Evolutionary conservation across 2,329 filamentous ascomycete species (phyloP).

Genomic region (Penicillium sp.): DNA sequence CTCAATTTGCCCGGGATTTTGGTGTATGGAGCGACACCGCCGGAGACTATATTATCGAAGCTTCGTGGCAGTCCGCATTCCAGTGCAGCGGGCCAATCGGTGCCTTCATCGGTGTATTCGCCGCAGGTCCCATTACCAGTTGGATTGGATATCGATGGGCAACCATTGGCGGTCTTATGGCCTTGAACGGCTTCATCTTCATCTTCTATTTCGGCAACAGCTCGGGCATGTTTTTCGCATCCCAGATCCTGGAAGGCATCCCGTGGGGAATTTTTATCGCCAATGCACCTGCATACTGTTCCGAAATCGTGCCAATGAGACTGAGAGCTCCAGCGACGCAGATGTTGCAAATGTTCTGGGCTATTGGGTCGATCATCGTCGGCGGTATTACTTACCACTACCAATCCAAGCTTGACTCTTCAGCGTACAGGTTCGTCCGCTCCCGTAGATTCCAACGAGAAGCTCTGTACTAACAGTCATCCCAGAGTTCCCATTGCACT

Average conservation of each 20-base stretch:
- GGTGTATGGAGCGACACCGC: slow-evolving; percentile 42
- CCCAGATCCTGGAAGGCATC: slow-evolving; percentile 64
- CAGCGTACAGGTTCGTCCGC: slow-evolving; percentile 38
- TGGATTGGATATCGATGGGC: slow-evolving; percentile 66
- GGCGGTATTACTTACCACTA: slow-evolving; percentile 61
- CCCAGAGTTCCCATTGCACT: slow-evolving; percentile 58
- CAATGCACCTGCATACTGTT: slow-evolving; percentile 66
- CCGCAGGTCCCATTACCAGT: slow-evolving; percentile 60
- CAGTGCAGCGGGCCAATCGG: slow-evolving; percentile 59
- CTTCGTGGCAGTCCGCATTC: slow-evolving; percentile 64
- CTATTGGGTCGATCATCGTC: slow-evolving; percentile 65
- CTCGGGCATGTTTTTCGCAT: slow-evolving; percentile 52
- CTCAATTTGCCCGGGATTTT: slow-evolving; percentile 51
- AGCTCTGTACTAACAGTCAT: slow-evolving; percentile 38
- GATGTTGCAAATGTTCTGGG: slow-evolving; percentile 70
- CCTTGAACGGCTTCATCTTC: slow-evolving; percentile 57
- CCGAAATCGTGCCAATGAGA: slow-evolving; percentile 64
- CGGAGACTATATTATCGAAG: slow-evolving; percentile 47
- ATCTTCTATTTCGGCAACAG: slow-evolving; percentile 55
- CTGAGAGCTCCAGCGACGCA: slow-evolving; percentile 63
- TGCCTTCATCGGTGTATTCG: slow-evolving; percentile 53
- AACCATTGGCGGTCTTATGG: slow-evolving; percentile 58
- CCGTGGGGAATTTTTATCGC: slow-evolving; percentile 71
- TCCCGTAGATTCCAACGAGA: slow-evolving; percentile 20
- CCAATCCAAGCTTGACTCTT: slow-evolving; percentile 39